Percentiles rank a stretch among this genome's conserved stretches.
Evolutionary conservation across 75 land plant genomes (phyloP).

Genomic region (Pseudotsuga menziesii): DNA sequence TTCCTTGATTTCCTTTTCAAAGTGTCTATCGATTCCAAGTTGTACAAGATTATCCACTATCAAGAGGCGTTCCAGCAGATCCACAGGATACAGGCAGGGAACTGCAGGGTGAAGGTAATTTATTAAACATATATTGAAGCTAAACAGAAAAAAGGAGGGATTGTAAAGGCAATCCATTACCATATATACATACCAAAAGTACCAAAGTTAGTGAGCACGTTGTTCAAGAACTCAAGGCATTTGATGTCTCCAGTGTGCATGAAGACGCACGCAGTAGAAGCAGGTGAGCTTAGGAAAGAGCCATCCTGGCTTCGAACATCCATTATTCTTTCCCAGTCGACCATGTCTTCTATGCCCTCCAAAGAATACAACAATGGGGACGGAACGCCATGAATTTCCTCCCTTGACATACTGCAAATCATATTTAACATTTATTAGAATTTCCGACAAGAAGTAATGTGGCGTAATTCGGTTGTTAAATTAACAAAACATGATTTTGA

Average conservation of each 20-base stretch:
- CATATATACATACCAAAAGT: too few species aligned
- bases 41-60: slow-evolving; percentile 41
- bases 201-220: not conserved
- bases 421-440: too few species aligned
- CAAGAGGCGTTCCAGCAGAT: slow-evolving; percentile 45
- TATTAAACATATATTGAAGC: too few species aligned
- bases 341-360: slow-evolving; percentile 14
- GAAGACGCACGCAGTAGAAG: slow-evolving; percentile 17
- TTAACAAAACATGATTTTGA: too few species aligned
- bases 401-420: slow-evolving; percentile 9
- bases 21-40: slow-evolving; percentile 19
- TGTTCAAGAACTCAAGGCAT: slow-evolving; percentile 13
- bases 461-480: too few species aligned
- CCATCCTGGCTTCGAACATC: slow-evolving; percentile 13
- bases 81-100: too few species aligned
- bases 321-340: slow-evolving; percentile 18
- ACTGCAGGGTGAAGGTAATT: too few species aligned
- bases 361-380: slow-evolving; percentile 13
- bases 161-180: too few species aligned
- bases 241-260: slow-evolving; percentile 15
- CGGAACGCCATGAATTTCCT: slow-evolving; percentile 17
- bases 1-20: slow-evolving; percentile 11
- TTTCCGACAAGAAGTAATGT: too few species aligned
- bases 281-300: slow-evolving; percentile 15
- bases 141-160: not conserved